phyloP scores from a whole-genome alignment of 768 basidiomycete species.

The Pleurotus tuoliensis region DNA sequence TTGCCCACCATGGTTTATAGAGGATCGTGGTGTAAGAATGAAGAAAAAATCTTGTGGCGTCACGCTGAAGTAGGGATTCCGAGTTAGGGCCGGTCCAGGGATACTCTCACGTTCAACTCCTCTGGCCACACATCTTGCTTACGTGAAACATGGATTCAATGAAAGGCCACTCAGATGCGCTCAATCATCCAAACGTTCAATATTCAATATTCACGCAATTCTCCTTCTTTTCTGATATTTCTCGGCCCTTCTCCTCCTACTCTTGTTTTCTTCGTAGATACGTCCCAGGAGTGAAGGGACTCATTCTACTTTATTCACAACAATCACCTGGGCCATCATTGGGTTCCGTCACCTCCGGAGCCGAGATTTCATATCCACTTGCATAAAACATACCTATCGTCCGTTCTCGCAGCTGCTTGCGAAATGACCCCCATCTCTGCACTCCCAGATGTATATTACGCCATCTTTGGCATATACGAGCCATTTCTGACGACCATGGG shows the following conservation, averaged over 20 bases:
- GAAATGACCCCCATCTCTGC: slow-evolving; percentile 51
- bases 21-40: slow-evolving; percentile 53
- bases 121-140: background rate
- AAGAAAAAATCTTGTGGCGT: slow-evolving; percentile 13
- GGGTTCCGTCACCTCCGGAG: slow-evolving; percentile 5
- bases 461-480: slow-evolving; percentile 72
- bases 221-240: background rate
- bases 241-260: background rate
- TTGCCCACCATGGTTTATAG: slow-evolving; percentile 68
- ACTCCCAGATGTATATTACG: slow-evolving; percentile 70
- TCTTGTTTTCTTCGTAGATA: background rate
- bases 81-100: slow-evolving; percentile 32
- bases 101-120: background rate
- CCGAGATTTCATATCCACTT: slow-evolving; percentile 14
- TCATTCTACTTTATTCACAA: background rate
- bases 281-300: background rate
- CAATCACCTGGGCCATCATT: background rate
- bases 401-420: slow-evolving; percentile 8
- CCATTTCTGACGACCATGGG: slow-evolving; percentile 63
- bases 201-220: background rate
- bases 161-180: background rate
- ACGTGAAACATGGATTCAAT: background rate
- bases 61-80: slow-evolving; percentile 20
- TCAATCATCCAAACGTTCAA: background rate
- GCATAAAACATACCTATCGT: background rate